phyloP scores from a whole-genome alignment of 495 filamentous ascomycete genomes.

The Amorphotheca resinae region DNA sequence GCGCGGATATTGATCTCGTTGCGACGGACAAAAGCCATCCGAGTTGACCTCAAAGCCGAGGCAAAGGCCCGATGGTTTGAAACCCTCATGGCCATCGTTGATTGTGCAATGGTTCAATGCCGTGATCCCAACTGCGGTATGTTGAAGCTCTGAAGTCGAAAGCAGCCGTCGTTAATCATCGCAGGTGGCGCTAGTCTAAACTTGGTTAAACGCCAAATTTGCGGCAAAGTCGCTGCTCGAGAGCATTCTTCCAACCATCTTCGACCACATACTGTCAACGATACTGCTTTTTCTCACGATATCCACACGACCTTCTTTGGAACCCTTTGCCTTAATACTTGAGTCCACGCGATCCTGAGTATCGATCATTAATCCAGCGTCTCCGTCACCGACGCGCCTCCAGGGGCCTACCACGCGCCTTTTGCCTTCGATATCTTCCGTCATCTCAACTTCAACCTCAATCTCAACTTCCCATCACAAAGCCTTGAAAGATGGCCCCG shows the following conservation, averaged over 20 bases:
- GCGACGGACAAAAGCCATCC: conserved; percentile 24
- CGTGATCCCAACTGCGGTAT: conserved; percentile 23
- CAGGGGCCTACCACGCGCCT: neutral
- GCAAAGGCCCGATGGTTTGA: conserved; percentile 48
- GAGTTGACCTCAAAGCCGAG: conserved; percentile 44
- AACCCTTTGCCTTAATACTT: neutral
- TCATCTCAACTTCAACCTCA: conserved; percentile 6
- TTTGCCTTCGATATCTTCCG: neutral
- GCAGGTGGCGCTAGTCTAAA: neutral
- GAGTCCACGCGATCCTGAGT: neutral
- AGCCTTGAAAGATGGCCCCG: conserved; percentile 34
- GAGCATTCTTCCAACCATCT: neutral
- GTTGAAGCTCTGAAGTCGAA: neutral
- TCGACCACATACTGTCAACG: neutral
- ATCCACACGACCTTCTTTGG: too few species aligned
- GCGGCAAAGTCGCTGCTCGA: neutral
- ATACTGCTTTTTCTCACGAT: too few species aligned
- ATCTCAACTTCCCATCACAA: neutral
- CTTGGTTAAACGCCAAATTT: neutral
- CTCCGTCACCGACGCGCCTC: conserved; percentile 5
- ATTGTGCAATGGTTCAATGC: conserved; percentile 36
- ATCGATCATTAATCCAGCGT: neutral
- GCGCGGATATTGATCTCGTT: conserved; percentile 8
- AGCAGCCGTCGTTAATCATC: neutral
- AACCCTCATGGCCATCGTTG: conserved; percentile 58